Conservation (phyloP, 495 filamentous ascomycete species). For the Neurospora sp. region DNA sequence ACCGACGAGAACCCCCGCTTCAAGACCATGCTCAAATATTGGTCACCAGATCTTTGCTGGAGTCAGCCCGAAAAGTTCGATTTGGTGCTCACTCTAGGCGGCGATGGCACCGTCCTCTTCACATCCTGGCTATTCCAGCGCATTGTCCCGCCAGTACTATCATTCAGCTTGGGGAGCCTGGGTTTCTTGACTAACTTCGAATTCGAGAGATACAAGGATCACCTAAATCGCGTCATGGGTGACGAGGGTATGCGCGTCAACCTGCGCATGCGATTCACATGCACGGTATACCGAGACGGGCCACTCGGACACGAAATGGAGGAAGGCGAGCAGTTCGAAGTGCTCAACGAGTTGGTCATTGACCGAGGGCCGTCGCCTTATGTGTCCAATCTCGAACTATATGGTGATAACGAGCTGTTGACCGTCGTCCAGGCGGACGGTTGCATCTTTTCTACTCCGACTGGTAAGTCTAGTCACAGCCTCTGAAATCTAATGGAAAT, state of each 20-base stretch:
- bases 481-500: too few relatives aligned
- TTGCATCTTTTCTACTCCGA: slow-evolving; percentile 94
- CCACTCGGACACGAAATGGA: slow-evolving; percentile 43
- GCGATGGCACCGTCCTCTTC: slow-evolving; percentile 86
- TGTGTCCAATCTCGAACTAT: slow-evolving; percentile 89
- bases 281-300: slow-evolving; percentile 74
- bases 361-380: slow-evolving; percentile 95
- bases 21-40: slow-evolving; percentile 74
- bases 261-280: slow-evolving; percentile 94
- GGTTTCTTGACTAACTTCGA: slow-evolving; percentile 93
- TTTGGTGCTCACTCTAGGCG: slow-evolving; percentile 81
- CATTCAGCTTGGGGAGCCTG: slow-evolving; percentile 79
- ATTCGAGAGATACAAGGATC: slow-evolving; percentile 69
- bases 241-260: slow-evolving; percentile 91
- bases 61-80: slow-evolving; percentile 83
- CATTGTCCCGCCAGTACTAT: slow-evolving; percentile 80
- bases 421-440: slow-evolving; percentile 95
- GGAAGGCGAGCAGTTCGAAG: slow-evolving; percentile 82
- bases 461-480: slow-evolving; percentile 42
- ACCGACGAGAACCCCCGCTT: slow-evolving; percentile 60
- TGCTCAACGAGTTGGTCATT: slow-evolving; percentile 95
- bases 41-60: slow-evolving; percentile 92
- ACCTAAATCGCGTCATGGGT: slow-evolving; percentile 78
- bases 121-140: slow-evolving; percentile 93
- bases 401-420: slow-evolving; percentile 83